Evolutionary conservation across 1,139 yeast genomes (phyloP).

Genomic region (Lodderomyces elongisporus): DNA sequence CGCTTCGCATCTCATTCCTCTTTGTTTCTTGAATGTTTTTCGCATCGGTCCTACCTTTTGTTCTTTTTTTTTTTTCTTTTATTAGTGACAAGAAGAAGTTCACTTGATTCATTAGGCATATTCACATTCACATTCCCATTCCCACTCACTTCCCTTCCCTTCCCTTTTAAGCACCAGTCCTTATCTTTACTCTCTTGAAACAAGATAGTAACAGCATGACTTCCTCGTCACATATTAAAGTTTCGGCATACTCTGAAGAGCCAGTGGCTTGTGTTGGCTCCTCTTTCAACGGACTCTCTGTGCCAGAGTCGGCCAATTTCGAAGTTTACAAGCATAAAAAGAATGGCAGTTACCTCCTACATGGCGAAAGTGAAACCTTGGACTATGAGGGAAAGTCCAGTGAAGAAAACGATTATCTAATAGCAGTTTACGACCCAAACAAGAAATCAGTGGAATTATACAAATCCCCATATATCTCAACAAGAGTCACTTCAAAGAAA

Average conservation of each 20-base stretch:
- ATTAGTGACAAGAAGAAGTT: no score
- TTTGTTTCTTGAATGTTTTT: no score
- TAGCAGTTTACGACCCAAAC: conserved; percentile 68
- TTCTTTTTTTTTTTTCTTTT: conserved; percentile 3
- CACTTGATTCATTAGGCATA: no score
- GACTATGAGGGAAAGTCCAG: conserved; percentile 63
- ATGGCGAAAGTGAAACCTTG: conserved; percentile 72
- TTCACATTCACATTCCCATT: no score
- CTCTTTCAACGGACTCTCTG: conserved; percentile 70
- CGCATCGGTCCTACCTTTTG: not conserved
- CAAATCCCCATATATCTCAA: conserved; percentile 54
- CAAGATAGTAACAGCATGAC: no score
- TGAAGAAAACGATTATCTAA: conserved; percentile 45
- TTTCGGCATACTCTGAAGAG: conserved; percentile 16
- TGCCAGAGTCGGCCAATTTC: conserved; percentile 64
- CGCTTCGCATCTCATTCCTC: not conserved
- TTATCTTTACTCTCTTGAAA: no score
- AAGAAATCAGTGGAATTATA: conserved; percentile 56
- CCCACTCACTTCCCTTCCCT: no score
- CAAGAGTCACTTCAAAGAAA: conserved; percentile 51
- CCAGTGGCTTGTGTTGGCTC: conserved; percentile 45
- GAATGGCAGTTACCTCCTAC: conserved; percentile 46
- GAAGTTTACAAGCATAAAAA: conserved; percentile 57
- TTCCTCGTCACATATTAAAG: conserved; percentile 6
- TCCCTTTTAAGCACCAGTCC: no score